These are phyloP conservation scores for Pseudopediastrum boryanum DNA, from an alignment of 139 green algal species.

Conservation along the genomic window DNA sequence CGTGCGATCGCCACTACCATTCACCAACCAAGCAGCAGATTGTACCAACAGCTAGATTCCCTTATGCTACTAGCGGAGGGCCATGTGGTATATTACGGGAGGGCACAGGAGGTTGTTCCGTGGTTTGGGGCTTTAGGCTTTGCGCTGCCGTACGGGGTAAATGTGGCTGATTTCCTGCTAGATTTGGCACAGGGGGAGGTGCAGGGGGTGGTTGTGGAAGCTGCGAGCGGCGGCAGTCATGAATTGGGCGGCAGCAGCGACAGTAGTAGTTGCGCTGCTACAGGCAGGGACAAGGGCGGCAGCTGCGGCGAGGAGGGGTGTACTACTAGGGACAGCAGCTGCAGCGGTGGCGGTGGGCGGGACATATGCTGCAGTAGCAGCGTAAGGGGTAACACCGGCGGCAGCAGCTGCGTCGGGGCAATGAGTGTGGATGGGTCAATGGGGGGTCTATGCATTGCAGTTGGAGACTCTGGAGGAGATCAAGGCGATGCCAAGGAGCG, in stretches of 20 bases:
- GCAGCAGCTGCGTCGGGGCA: too few species aligned
- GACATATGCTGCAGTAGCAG: background rate
- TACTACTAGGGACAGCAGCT: slow-evolving; percentile 7
- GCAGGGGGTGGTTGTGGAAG: slow-evolving; percentile 14
- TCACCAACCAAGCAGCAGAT: slow-evolving; percentile 87
- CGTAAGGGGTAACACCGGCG: background rate
- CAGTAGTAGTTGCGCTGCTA: too few species aligned
- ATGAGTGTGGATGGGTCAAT: too few species aligned
- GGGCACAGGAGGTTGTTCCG: slow-evolving; percentile 44
- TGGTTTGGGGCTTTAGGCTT: slow-evolving; percentile 72
- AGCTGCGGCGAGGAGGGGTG: too few species aligned
- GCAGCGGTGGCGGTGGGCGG: too few species aligned
- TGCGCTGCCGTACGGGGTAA: slow-evolving; percentile 70
- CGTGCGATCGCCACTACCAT: slow-evolving; percentile 87
- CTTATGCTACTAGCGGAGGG: slow-evolving; percentile 77
- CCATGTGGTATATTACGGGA: slow-evolving; percentile 84
- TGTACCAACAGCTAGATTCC: slow-evolving; percentile 83
- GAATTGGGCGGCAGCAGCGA: too few species aligned
- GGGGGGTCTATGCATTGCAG: too few species aligned
- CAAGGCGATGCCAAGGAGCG: too few species aligned
- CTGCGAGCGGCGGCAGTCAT: too few species aligned
- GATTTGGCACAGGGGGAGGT: slow-evolving; percentile 63
- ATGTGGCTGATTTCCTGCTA: slow-evolving; percentile 83
- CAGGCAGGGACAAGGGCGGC: too few species aligned
- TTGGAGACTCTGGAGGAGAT: too few species aligned